A percentile compares a stretch with the other conserved stretches of the same genome.
phyloP scores from a whole-genome alignment of 2,329 filamentous ascomycete genomes.

The Neonectria hederae region DNA sequence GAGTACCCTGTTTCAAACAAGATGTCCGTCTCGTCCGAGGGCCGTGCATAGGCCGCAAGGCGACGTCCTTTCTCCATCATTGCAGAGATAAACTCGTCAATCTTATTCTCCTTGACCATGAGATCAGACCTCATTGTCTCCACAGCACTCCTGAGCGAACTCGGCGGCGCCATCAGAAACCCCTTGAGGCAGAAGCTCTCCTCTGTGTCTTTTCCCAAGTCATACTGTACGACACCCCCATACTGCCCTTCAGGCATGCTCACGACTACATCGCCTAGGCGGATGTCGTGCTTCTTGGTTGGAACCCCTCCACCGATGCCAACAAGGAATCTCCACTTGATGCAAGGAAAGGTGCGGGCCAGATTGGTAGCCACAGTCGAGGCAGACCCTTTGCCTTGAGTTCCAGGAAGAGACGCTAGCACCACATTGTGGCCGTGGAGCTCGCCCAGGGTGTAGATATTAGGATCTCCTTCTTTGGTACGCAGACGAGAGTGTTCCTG shows the following conservation, averaged over 20 bases:
- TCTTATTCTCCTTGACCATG: conserved; percentile 11
- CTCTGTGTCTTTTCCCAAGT: conserved; percentile 29
- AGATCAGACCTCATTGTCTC: conserved; percentile 31
- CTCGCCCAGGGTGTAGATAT: conserved; percentile 41
- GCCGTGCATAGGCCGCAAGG: conserved; percentile 24
- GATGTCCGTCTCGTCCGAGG: conserved; percentile 18
- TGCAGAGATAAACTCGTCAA: conserved; percentile 12
- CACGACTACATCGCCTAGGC: conserved; percentile 39
- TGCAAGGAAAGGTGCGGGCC: conserved; percentile 35
- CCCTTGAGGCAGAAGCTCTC: conserved; percentile 26
- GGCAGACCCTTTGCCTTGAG: conserved; percentile 39
- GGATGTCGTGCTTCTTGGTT: conserved; percentile 41
- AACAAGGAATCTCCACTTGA: conserved; percentile 39
- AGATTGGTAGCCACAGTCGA: conserved; percentile 39
- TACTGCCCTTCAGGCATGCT: conserved; percentile 20
- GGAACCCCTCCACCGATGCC: conserved; percentile 40
- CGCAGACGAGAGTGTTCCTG: conserved; percentile 35
- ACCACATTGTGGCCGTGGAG: conserved; percentile 40
- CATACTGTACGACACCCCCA: conserved; percentile 37
- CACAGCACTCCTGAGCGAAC: conserved; percentile 25
- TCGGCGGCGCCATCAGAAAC: conserved; percentile 29
- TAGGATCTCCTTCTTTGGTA: conserved; percentile 30
- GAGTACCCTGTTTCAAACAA: no score
- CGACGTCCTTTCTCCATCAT: conserved; percentile 11
- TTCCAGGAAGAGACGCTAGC: conserved; percentile 41